Base-by-base conservation (phyloP, 2,329 filamentous ascomycete genomes). In the Aspergillus sp. region DNA sequence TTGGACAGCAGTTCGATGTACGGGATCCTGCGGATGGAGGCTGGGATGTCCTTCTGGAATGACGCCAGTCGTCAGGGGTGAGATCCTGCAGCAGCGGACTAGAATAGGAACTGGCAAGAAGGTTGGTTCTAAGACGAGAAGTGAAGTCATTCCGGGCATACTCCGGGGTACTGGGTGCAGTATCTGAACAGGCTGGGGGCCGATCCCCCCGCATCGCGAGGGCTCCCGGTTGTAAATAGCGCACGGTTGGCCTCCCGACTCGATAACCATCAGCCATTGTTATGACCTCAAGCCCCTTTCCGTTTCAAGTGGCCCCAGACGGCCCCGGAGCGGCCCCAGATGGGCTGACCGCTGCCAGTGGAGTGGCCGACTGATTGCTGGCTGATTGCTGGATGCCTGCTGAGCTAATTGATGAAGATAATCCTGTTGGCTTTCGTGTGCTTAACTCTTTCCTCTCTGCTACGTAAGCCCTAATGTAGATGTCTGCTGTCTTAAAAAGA, bases 1-100 rank as follows among this genome's bases (percentile, higher is more conserved):
- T 61, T 75, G 20, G 73, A 75, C 54, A 74, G 71, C 60, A 74
- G 70, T 44, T 67, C 72, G 19, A 74, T 74, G 71, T 75, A 75
- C 56, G 73, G 73, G 7, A 58, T 64, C 15, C 49, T 74, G 57
- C 67, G 72, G 12, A 71, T 73, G 55, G 69, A 70, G 59, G 70
- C 72, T 7, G 71, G 70, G 5, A 56, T 75, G 60, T 63, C 64
- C 33, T 75, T 75, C 54, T 74, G 73, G 72, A 75, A 73, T 57
- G 72, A 72, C 56, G 73, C 70, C 63, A 73, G 70, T 54, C 66
- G 70, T 54, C 66, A 68, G 58, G 63, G 57, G 27, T 45, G n/a
- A n/a, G 4, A 8, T 7, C 5, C 5, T 34, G 27, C 6, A 24
- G 11, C 22, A 13, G 11, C 24, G 24, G 17, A 39, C 5, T 46